phyloP scores from a whole-genome alignment of 2,329 filamentous ascomycete species.

The Penicillium sp. region DNA sequence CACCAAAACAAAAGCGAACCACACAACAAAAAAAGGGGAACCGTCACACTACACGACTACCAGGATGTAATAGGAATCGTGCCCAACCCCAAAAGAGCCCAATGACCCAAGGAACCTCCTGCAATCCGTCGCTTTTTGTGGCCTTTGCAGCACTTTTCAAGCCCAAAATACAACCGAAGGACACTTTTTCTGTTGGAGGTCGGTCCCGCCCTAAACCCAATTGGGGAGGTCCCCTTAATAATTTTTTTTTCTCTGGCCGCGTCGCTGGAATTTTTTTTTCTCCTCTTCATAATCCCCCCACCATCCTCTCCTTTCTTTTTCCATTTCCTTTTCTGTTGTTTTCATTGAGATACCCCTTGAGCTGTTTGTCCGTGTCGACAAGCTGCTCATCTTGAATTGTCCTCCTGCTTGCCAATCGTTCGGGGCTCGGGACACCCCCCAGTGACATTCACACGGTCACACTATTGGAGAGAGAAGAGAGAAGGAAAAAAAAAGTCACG shows the following conservation, averaged over 20 bases:
- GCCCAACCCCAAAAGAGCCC: not conserved
- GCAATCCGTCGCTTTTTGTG: not conserved
- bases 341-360: constrained; percentile 32
- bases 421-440: constrained; percentile 22
- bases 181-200: not conserved
- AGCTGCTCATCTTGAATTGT: constrained; percentile 29
- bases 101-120: not conserved
- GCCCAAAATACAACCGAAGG: not conserved
- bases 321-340: constrained; percentile 31
- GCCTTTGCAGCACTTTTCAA: not conserved
- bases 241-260: constrained; percentile 24
- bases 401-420: constrained; percentile 7
- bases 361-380: constrained; percentile 33
- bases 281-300: constrained; percentile 18
- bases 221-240: constrained; percentile 21
- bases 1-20: not conserved
- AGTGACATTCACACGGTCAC: constrained; percentile 1
- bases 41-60: no score
- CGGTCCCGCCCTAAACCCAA: constrained; percentile 21
- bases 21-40: not conserved
- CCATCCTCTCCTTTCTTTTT: constrained; percentile 24
- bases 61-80: not conserved
- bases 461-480: not conserved
- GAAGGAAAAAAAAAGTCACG: constrained; percentile 9
- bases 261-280: constrained; percentile 10